Percentiles rank a stretch among this genome's conserved stretches.
These are phyloP conservation scores for Neurospora cerealis DNA, from an alignment of 495 filamentous ascomycete species.

Conservation along the genomic window DNA sequence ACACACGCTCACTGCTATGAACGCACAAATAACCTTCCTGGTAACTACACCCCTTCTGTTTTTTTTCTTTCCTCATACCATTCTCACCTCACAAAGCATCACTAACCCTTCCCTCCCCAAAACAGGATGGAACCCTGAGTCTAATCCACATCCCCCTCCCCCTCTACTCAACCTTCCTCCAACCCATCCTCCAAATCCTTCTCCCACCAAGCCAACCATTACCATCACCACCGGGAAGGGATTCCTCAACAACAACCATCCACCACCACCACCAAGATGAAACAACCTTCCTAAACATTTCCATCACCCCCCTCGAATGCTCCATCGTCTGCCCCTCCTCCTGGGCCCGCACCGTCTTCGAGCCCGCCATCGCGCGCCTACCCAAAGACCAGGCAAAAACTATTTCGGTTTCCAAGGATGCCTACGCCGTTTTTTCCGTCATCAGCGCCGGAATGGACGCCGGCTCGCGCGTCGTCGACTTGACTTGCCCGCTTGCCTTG, in stretches of 20 bases:
- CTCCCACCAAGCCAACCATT: constrained; percentile 46
- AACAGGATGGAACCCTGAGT: constrained; percentile 74
- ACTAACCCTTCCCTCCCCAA: constrained; percentile 2
- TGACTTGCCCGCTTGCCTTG: constrained; percentile 83
- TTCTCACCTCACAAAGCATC: not conserved
- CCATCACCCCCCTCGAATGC: constrained; percentile 85
- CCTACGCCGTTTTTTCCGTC: constrained; percentile 81
- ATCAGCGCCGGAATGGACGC: constrained; percentile 83
- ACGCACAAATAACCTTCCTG: constrained; percentile 47
- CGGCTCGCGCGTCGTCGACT: constrained; percentile 83
- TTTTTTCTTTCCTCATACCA: not conserved
- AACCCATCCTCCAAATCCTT: constrained; percentile 75
- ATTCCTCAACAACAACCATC: constrained; percentile 16
- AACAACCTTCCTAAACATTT: constrained; percentile 77
- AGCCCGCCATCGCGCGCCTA: constrained; percentile 50
- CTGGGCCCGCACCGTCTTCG: constrained; percentile 63
- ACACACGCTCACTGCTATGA: constrained; percentile 28
- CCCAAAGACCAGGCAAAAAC: constrained; percentile 36
- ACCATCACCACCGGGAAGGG: constrained; percentile 4
- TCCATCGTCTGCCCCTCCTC: constrained; percentile 77
- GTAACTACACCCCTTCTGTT: constrained; percentile 24
- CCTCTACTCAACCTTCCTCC: constrained; percentile 71
- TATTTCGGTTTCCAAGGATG: constrained; percentile 68
- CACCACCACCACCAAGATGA: constrained; percentile 34
- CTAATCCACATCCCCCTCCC: constrained; percentile 85